Evolutionary conservation across 305 asterid species (phyloP).

Genomic region (Ilex paraguariensis): DNA sequence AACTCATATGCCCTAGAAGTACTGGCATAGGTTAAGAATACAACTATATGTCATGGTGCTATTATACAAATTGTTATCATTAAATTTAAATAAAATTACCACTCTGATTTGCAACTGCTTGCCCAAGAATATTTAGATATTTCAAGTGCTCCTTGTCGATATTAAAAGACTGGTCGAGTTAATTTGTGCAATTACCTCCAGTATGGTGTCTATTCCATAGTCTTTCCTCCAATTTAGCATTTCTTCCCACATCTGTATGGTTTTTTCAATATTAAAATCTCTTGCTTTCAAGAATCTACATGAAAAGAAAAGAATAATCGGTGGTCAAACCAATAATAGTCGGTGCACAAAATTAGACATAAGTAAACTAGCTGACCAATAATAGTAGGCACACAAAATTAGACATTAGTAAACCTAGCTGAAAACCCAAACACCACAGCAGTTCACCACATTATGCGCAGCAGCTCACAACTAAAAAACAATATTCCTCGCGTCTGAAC

Average conservation of each 20-base stretch:
- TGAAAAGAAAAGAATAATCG: constrained; percentile 12
- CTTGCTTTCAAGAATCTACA: constrained; percentile 86
- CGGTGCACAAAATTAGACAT: background rate
- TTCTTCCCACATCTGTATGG: constrained; percentile 92
- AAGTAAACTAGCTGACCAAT: constrained; percentile 8
- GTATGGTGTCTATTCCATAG: constrained; percentile 75
- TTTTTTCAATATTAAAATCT: constrained; percentile 63
- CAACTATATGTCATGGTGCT: too few relatives aligned
- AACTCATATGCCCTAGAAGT: too few relatives aligned
- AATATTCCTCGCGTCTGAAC: too few relatives aligned
- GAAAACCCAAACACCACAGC: background rate
- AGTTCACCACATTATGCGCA: too few relatives aligned
- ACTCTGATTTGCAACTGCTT: too few relatives aligned
- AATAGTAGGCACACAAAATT: background rate
- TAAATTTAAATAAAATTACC: too few relatives aligned
- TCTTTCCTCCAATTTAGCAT: constrained; percentile 94
- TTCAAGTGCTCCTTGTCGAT: background rate
- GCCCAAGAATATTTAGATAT: too few relatives aligned
- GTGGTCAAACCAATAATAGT: constrained; percentile 5
- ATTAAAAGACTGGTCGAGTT: constrained; percentile 9
- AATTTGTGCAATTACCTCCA: constrained; percentile 54
- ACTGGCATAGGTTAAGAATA: too few relatives aligned
- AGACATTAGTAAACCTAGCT: constrained; percentile 12
- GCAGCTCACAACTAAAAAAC: too few relatives aligned
- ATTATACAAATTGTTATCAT: too few relatives aligned